phyloP scores from a whole-genome alignment of 2,329 filamentous ascomycete species.

The Sporothrix phasma region DNA sequence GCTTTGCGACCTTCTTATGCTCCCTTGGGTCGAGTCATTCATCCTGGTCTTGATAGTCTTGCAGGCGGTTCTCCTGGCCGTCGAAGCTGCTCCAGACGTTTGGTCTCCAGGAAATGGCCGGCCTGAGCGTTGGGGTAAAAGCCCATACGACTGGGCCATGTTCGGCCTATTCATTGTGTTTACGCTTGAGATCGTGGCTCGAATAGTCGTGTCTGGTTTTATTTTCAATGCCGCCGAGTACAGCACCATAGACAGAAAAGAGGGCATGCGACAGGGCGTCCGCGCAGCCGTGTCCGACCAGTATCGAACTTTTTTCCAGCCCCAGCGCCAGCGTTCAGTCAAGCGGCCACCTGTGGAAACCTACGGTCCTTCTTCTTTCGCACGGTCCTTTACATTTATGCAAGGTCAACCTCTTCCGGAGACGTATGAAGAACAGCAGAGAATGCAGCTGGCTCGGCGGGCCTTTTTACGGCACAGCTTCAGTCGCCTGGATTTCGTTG shows the following conservation, averaged over 20 bases:
- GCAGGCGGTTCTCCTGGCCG: constrained; percentile 77
- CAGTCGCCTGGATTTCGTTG: constrained; percentile 89
- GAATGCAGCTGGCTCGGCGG: constrained; percentile 74
- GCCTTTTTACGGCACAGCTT: constrained; percentile 93
- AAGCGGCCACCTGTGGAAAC: constrained; percentile 38
- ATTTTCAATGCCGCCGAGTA: constrained; percentile 85
- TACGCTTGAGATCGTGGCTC: constrained; percentile 71
- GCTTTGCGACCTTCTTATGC: constrained; percentile 75
- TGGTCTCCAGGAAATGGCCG: constrained; percentile 51
- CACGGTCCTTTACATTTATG: constrained; percentile 70
- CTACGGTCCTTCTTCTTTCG: constrained; percentile 53
- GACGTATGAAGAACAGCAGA: constrained; percentile 67
- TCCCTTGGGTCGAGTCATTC: constrained; percentile 75
- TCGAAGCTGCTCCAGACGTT: constrained; percentile 69
- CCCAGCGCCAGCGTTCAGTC: constrained; percentile 61
- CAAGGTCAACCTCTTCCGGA: constrained; percentile 49
- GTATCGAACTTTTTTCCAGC: constrained; percentile 69
- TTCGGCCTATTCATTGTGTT: constrained; percentile 81
- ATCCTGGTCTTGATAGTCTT: constrained; percentile 81
- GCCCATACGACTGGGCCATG: constrained; percentile 67
- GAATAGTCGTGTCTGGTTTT: constrained; percentile 87
- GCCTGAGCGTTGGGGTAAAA: constrained; percentile 54
- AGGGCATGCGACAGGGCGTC: constrained; percentile 64
- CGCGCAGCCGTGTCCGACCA: constrained; percentile 65
- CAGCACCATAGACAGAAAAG: constrained; percentile 73